A percentile compares a stretch with the other conserved stretches of the same genome.
phyloP scores from a whole-genome alignment of 192 early-diverging fungal species.

The Blastocladiella britannica region DNA sequence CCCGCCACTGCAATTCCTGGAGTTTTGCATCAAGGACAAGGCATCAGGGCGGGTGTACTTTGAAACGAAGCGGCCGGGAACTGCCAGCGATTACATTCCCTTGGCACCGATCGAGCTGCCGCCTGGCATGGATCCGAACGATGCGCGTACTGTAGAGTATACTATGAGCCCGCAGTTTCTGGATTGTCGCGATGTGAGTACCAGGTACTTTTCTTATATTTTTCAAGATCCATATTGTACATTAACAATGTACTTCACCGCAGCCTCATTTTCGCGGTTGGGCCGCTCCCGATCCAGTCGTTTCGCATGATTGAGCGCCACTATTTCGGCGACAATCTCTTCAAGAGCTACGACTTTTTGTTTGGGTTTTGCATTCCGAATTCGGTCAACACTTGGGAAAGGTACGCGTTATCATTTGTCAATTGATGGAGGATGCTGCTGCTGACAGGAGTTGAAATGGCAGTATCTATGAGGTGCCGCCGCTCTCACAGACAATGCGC shows the following conservation, averaged over 20 bases:
- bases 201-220: too few relatives aligned
- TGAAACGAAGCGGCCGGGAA: background rate
- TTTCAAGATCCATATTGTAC: too few relatives aligned
- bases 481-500: background rate
- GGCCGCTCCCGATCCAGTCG: slow-evolving; percentile 15
- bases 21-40: background rate
- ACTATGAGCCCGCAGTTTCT: too few relatives aligned
- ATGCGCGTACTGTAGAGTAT: too few relatives aligned
- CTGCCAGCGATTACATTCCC: too few relatives aligned
- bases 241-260: too few relatives aligned
- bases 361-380: slow-evolving; percentile 41
- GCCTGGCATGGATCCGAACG: too few relatives aligned
- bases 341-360: slow-evolving; percentile 30
- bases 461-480: slow-evolving; percentile 20
- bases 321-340: slow-evolving; percentile 24
- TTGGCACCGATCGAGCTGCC: too few relatives aligned
- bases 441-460: too few relatives aligned
- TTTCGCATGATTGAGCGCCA: slow-evolving; percentile 36
- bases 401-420: too few relatives aligned
- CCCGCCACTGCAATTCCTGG: background rate
- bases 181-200: too few relatives aligned
- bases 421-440: too few relatives aligned
- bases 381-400: slow-evolving; percentile 30
- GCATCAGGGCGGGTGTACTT: background rate
- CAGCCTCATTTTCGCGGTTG: slow-evolving; percentile 29